Evolutionary conservation across 495 filamentous ascomycete species (phyloP).

Genomic region (Evansstolkia leycettana): DNA sequence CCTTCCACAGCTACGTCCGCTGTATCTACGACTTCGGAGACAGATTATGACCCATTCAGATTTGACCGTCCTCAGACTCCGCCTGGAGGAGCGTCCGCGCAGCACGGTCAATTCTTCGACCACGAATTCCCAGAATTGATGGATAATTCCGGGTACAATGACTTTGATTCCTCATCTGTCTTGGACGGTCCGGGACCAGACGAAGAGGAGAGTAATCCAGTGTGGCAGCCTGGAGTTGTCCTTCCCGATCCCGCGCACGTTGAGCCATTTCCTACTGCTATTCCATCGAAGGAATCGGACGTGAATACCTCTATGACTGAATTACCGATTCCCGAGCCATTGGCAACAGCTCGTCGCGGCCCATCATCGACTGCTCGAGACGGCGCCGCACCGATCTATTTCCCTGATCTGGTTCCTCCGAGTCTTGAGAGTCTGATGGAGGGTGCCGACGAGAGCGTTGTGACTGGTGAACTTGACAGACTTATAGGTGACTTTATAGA

Average conservation of each 20-base stretch:
- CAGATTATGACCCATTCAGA: slow-evolving; percentile 35
- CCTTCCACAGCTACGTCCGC: slow-evolving; percentile 30
- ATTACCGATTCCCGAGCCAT: slow-evolving; percentile 17
- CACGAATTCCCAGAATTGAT: slow-evolving; percentile 15
- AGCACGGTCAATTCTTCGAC: slow-evolving; percentile 10
- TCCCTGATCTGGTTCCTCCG: slow-evolving; percentile 24
- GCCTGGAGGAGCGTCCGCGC: slow-evolving; percentile 3
- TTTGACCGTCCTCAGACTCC: slow-evolving; percentile 28
- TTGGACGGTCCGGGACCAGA: slow-evolving; percentile 34
- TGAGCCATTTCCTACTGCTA: slow-evolving; percentile 7
- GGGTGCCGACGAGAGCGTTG: slow-evolving; percentile 17
- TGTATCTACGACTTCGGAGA: slow-evolving; percentile 22
- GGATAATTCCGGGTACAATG: slow-evolving; percentile 8
- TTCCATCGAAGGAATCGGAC: slow-evolving; percentile 3
- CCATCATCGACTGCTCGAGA: not conserved
- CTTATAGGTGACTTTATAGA: slow-evolving; percentile 27
- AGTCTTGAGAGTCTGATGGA: slow-evolving; percentile 22
- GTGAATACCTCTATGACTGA: too few relatives aligned
- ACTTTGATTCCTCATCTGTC: slow-evolving; percentile 11
- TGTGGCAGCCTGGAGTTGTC: slow-evolving; percentile 8
- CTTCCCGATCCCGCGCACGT: not conserved
- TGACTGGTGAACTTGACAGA: slow-evolving; percentile 25
- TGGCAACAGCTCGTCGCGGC: slow-evolving; percentile 13
- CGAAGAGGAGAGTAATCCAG: slow-evolving; percentile 15
- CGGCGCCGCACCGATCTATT: slow-evolving; percentile 9